Conservation (phyloP, 805 yeast genomes). For the Candida ipomoeae region DNA sequence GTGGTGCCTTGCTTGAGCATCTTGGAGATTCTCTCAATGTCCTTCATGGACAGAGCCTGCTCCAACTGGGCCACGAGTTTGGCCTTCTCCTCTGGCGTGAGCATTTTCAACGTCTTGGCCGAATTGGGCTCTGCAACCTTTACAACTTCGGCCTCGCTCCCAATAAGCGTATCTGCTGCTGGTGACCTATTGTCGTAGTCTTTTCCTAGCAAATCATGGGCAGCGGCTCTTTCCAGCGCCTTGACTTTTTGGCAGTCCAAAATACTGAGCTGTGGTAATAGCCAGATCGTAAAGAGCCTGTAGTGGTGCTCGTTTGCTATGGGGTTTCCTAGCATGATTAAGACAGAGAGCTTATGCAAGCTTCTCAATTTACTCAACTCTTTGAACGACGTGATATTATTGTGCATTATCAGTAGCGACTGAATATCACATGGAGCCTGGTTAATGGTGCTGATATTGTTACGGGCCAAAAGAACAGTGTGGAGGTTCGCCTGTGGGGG, state of each 20-base stretch:
- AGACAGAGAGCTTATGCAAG: constrained; percentile 18
- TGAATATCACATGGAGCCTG: constrained; percentile 29
- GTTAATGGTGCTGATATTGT: constrained; percentile 46
- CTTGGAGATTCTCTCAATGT: constrained; percentile 65
- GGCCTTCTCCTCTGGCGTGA: constrained; percentile 52
- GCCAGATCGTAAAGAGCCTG: constrained; percentile 55
- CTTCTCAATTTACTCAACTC: constrained; percentile 23
- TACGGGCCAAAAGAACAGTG: constrained; percentile 59
- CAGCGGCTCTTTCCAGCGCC: constrained; percentile 46
- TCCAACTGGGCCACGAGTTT: constrained; percentile 51
- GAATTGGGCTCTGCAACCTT: constrained; percentile 6
- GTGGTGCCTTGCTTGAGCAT: constrained; percentile 14
- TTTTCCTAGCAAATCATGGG: constrained; percentile 40
- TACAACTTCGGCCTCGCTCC: neutral
- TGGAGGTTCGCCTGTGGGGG: constrained; percentile 42
- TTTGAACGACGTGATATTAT: constrained; percentile 44
- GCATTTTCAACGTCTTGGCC: constrained; percentile 36
- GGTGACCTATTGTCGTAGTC: constrained; percentile 21
- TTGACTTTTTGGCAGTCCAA: constrained; percentile 68
- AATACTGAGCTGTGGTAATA: constrained; percentile 57
- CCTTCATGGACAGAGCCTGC: constrained; percentile 65
- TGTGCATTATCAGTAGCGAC: constrained; percentile 49
- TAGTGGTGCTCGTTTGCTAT: constrained; percentile 49
- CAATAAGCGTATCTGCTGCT: constrained; percentile 26
- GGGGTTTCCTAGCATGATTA: constrained; percentile 59